Conservation (phyloP, 495 filamentous ascomycete genomes). For the Cercophora sp. region DNA sequence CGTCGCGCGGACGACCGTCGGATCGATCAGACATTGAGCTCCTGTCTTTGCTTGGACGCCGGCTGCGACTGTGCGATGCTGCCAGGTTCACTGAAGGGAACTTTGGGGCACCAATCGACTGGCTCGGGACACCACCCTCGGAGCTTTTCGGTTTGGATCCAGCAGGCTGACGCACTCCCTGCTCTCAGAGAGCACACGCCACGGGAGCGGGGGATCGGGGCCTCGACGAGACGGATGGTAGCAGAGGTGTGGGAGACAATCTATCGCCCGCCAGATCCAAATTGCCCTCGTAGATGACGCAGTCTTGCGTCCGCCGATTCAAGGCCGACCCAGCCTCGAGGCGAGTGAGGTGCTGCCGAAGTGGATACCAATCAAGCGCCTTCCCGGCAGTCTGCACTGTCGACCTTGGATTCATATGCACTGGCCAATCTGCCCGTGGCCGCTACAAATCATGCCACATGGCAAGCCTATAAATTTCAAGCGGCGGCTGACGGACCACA, state of each 20-base stretch:
- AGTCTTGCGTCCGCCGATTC: neutral
- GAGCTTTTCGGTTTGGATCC: conserved; percentile 5
- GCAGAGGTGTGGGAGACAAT: conserved; percentile 6
- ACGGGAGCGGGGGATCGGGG: neutral
- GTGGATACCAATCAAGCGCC: neutral
- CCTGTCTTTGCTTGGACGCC: neutral
- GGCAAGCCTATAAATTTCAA: conserved; percentile 12
- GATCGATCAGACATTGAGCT: conserved; percentile 10
- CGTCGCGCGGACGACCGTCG: conserved; percentile 8
- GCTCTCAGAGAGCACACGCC: neutral
- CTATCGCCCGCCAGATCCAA: conserved; percentile 11
- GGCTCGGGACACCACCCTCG: neutral
- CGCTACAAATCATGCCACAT: conserved; percentile 26
- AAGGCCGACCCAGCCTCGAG: neutral
- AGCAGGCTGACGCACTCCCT: neutral
- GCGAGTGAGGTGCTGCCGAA: conserved; percentile 3
- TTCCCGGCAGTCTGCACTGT: neutral
- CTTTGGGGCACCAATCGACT: neutral
- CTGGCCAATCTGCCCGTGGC: conserved; percentile 6
- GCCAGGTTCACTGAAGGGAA: neutral
- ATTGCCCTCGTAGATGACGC: conserved; percentile 11
- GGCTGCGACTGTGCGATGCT: conserved; percentile 2
- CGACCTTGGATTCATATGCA: neutral
- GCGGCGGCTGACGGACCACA: conserved; percentile 5
- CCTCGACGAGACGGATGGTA: neutral